Conservation (phyloP, 164 flowering plant genomes). For the Vitis vinifera region ASM3070453v1 NC_081820.1:2949501-2950000, state of each 20-base stretch:
- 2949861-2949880: slow-evolving; percentile 50
- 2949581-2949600: neutral
- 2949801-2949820: slow-evolving; percentile 42
- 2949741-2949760: neutral
- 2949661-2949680: neutral
- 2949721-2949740: slow-evolving; percentile 38
- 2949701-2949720: slow-evolving; percentile 62
- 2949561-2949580: too few relatives aligned
- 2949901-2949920: neutral
- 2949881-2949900: slow-evolving; percentile 53
- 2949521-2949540: too few relatives aligned
- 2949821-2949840: slow-evolving; percentile 62
- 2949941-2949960: too few relatives aligned
- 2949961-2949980: too few relatives aligned
- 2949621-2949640: neutral
- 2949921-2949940: neutral
- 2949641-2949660: neutral
- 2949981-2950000: neutral
- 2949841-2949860: slow-evolving; percentile 49
- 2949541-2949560: too few relatives aligned
- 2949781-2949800: neutral
- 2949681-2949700: slow-evolving; percentile 60
- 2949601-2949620: neutral
- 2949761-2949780: neutral
- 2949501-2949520: too few relatives aligned